Evolutionary conservation across 2,329 filamentous ascomycete genomes (phyloP), one percentile per base, ranked within the genome.

Genomic region (Aureobasidium sp.): DNA sequence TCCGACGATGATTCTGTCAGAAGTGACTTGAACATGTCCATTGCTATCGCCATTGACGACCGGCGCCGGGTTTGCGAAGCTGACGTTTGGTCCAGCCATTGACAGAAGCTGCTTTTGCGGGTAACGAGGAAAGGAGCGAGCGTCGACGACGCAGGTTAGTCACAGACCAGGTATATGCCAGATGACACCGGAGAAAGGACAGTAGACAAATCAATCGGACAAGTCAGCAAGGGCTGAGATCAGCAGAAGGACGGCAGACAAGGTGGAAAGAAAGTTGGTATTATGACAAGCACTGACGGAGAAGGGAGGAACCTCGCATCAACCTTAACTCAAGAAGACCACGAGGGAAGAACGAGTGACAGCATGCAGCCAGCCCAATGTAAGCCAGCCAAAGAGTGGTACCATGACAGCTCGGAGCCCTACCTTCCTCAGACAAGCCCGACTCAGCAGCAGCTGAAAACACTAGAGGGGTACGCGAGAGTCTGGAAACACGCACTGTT

Each of bases 1-100:
- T 9, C 89, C 89, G 36, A 92, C 88, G 68, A 92, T 55, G 3
- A 65, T 47, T 51, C 46, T 59, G 15, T 63, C 61, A 7, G 59
- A 44, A 4, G 55, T 39, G 27, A 61, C 59, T 34, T 48, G 39
- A 15, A 27, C 3, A 20, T 51, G n/a, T 17, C 47, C 36, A 27
- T 61, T 41, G 46, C 13, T 43, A 44, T 43, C 29, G 47, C 43
- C 55, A 44, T 59, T 59, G 55, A 37, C 55, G 32, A 27, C 24
- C 29, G 32, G 41, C 55, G 32, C 24, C 55, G 55, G 43, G 8
- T 43, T n/a, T 24, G 55, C 12, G n/a, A 59, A 59, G 55, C 41
- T 59, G 44, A 59, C 32, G 5, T 59, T 59, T 2, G 55, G 55
- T 17, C 55, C 55, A 59, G 55, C 55, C 55, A 59, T 59, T 51